A percentile compares a stretch with the other conserved stretches of the same genome.
These are phyloP conservation scores for Mycena filopes DNA, from an alignment of 768 basidiomycete species.

Conservation along the genomic window DNA sequence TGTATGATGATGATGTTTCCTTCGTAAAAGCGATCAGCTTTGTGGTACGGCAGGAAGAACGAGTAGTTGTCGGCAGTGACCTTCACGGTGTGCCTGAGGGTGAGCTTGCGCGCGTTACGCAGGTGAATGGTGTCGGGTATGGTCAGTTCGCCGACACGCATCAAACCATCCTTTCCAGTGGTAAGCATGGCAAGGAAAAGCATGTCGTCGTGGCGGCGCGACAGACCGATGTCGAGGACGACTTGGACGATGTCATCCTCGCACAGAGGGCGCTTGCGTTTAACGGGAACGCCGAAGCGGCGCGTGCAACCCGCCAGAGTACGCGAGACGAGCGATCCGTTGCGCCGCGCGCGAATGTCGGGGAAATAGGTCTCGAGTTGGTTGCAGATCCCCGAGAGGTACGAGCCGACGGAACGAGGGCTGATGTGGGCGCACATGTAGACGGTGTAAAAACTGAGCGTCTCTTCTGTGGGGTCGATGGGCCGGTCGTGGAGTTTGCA, in stretches of 20 bases:
- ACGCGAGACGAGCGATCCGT: conserved; percentile 35
- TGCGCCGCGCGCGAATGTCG: conserved; percentile 36
- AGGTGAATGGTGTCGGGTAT: too few species aligned
- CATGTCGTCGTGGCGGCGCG: neutral
- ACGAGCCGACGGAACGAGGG: conserved; percentile 45
- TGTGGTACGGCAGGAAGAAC: too few species aligned
- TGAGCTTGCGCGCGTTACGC: too few species aligned
- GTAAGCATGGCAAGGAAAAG: too few species aligned
- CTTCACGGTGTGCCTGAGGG: too few species aligned
- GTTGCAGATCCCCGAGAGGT: too few species aligned
- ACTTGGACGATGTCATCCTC: neutral
- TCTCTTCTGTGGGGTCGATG: conserved; percentile 44
- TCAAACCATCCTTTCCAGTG: too few species aligned
- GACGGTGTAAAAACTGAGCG: conserved; percentile 45
- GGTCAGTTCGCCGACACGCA: too few species aligned
- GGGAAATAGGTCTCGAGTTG: conserved; percentile 48
- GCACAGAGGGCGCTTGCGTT: neutral
- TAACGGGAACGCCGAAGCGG: neutral
- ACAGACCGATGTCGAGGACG: neutral
- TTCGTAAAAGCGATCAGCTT: too few species aligned
- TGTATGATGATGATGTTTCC: too few species aligned
- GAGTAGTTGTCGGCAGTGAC: too few species aligned
- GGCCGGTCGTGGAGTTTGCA: conserved; percentile 39
- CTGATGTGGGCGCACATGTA: conserved; percentile 49
- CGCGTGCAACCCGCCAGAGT: conserved; percentile 1